Conservation (phyloP, 2,329 filamentous ascomycete genomes). For the Cladobotryum mycophilum region DNA sequence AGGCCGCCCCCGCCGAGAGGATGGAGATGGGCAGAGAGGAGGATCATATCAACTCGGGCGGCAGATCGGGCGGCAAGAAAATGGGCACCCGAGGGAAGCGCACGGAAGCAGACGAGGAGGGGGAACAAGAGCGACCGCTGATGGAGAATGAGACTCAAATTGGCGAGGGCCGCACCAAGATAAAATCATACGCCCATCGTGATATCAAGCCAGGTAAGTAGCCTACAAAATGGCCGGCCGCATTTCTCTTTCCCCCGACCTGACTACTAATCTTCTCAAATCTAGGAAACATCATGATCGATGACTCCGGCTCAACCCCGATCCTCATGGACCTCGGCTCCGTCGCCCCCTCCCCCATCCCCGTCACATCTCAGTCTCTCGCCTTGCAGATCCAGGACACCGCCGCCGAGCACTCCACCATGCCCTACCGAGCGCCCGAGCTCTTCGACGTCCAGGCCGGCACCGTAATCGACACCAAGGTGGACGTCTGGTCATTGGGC, state of each 20-base stretch:
- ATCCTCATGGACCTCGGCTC: conserved; percentile 98
- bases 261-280: not conserved
- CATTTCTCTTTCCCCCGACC: too few relatives aligned
- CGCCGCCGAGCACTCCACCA: conserved; percentile 93
- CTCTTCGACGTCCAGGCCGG: conserved; percentile 97
- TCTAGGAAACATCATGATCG: conserved; percentile 92
- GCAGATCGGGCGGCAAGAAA: conserved; percentile 18
- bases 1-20: conserved; percentile 38
- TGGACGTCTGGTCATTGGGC: conserved; percentile 95
- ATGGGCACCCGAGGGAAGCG: conserved; percentile 32
- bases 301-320: conserved; percentile 77
- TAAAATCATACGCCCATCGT: conserved; percentile 81
- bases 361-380: conserved; percentile 82
- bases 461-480: conserved; percentile 85
- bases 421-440: conserved; percentile 97
- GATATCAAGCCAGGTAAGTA: conserved; percentile 89
- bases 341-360: conserved; percentile 76
- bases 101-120: conserved; percentile 62
- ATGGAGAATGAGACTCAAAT: conserved; percentile 71
- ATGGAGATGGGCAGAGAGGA: conserved; percentile 47
- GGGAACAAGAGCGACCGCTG: conserved; percentile 71
- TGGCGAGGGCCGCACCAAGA: conserved; percentile 55
- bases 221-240: too few relatives aligned
- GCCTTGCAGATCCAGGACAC: conserved; percentile 90
- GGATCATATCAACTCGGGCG: conserved; percentile 27